Evolutionary conservation across 2,329 filamentous ascomycete genomes (phyloP).

Genomic region (Phyllosticta capitalensis): DNA sequence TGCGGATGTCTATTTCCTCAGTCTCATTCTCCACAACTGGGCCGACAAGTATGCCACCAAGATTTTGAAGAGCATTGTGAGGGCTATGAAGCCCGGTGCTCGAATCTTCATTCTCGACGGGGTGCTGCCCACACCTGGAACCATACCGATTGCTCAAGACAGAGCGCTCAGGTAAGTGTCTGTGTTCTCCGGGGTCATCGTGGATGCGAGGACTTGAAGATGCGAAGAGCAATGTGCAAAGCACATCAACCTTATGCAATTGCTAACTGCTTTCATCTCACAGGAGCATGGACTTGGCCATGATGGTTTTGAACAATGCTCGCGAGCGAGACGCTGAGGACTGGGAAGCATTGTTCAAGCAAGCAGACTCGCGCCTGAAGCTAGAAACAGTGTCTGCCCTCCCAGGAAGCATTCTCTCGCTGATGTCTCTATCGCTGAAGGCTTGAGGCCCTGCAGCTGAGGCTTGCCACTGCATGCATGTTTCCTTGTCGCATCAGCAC

Average conservation of each 20-base stretch:
- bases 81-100: not conserved
- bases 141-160: not conserved
- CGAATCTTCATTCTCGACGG: constrained; percentile 11
- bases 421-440: not conserved
- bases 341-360: not conserved
- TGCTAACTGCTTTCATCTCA: not conserved
- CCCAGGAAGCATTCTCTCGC: not conserved
- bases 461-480: no score
- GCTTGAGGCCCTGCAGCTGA: not conserved
- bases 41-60: constrained; percentile 23
- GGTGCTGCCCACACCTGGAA: constrained; percentile 9
- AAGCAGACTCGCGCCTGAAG: not conserved
- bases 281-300: not conserved
- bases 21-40: constrained; percentile 29
- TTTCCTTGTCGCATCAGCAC: not conserved
- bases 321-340: not conserved
- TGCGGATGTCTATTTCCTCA: constrained; percentile 16
- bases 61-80: constrained; percentile 39
- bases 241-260: not conserved
- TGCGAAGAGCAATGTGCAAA: not conserved
- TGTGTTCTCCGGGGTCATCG: no score
- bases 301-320: not conserved
- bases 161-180: not conserved
- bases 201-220: not conserved
- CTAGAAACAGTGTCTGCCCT: not conserved